Evolutionary conservation across 108 stramenopile species (phyloP), one percentile per base, ranked within the genome.

Genomic region (Skeletonema potamos): DNA sequence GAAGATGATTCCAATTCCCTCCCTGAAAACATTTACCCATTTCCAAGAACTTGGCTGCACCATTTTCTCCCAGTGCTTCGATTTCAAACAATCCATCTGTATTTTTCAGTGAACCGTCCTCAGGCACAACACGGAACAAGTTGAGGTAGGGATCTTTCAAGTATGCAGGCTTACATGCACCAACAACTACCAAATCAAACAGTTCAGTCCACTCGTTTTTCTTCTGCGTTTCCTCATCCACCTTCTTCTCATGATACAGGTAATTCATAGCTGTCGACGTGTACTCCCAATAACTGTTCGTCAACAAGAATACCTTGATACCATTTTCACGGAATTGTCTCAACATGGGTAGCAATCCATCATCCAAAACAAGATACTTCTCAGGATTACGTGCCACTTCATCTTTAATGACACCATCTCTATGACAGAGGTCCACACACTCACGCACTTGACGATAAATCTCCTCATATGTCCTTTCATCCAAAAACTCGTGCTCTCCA

Each of bases 361-460:
- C 77, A 66, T 98, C 97, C 29, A 89, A 74, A 1, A 97, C 87
- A 69, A 98, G 84, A 76, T 97, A 98, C 58, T 82, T 83, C 54
- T 76, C 86, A 3, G 95, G 96, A 82, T 96, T 80, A 10, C 71
- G 61, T 8, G 91, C 91, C 15, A 96, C 95, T 58, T 91, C 88
- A 77, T 98, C 96, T 78, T 98, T 98, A 65, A 98, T 98, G 60
- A 94, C 95, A 29, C 97, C 97, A 82, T 98, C 97, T 24, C 96
- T 83, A 70, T 98, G 97, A 67, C 97, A 98, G 22, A 98, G 67
- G 72, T 98, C 97, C 0, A 98, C 96, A 71, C 91, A 89, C 59
- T 90, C 87, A 48, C 96, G 79, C 17, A 97, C 89, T 41, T 98
- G 84, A 17, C 78, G 56, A 67, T 92, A 98, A 41, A 96, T 91